phyloP scores from a whole-genome alignment of 2,329 filamentous ascomycete species.

The Colletotrichum sp. region DNA sequence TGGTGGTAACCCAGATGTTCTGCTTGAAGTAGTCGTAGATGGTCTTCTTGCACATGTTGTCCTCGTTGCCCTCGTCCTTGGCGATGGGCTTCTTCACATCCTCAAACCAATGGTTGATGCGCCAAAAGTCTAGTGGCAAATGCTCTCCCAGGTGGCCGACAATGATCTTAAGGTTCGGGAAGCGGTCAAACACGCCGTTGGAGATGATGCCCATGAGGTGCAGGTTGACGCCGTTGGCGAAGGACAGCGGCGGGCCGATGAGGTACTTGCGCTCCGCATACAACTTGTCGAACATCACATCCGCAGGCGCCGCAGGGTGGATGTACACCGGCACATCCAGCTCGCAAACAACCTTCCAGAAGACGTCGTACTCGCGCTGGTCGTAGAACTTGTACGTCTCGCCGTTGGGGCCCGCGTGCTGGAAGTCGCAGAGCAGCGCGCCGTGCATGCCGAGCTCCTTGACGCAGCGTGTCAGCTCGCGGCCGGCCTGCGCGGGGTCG shows the following conservation, averaged over 20 bases:
- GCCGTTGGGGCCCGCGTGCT: conserved; percentile 61
- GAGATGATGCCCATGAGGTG: conserved; percentile 59
- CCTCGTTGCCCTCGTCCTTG: conserved; percentile 26
- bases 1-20: conserved; percentile 64
- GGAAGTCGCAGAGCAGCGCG: conserved; percentile 66
- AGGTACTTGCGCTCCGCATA: conserved; percentile 65
- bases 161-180: conserved; percentile 49
- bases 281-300: conserved; percentile 60
- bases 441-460: conserved; percentile 66
- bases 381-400: conserved; percentile 71
- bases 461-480: conserved; percentile 58
- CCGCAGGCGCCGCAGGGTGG: conserved; percentile 64
- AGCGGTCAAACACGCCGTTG: conserved; percentile 55
- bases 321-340: conserved; percentile 70
- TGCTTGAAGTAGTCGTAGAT: conserved; percentile 57
- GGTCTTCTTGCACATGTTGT: conserved; percentile 48
- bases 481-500: conserved; percentile 53
- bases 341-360: conserved; percentile 63
- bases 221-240: conserved; percentile 63
- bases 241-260: conserved; percentile 62
- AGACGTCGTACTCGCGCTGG: conserved; percentile 61
- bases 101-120: conserved; percentile 61
- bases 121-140: conserved; percentile 54
- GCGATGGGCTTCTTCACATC: conserved; percentile 58
- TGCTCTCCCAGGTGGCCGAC: conserved; percentile 56